phyloP scores from a whole-genome alignment of 306 rosid species.

The Alnus glutinosa region DNA sequence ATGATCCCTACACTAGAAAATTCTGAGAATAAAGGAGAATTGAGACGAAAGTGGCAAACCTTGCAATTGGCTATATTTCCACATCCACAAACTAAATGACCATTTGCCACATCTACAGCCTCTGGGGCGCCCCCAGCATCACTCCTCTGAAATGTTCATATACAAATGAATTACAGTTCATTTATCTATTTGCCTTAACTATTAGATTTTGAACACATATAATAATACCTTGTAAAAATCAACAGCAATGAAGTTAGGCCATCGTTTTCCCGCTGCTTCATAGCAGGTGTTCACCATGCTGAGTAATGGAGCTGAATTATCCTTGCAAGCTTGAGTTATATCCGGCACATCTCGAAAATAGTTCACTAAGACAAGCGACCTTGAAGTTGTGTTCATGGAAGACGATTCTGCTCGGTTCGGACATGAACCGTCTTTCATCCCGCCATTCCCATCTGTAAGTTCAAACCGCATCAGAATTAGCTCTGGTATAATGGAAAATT shows the following conservation, averaged over 20 bases:
- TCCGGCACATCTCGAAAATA: slow-evolving; percentile 52
- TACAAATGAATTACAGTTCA: neutral
- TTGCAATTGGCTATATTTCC: slow-evolving; percentile 59
- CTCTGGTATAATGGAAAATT: neutral
- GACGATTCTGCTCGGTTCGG: slow-evolving; percentile 67
- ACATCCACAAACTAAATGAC: slow-evolving; percentile 69
- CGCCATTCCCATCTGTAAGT: slow-evolving; percentile 63
- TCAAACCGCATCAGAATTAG: neutral
- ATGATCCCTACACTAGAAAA: neutral
- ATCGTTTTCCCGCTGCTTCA: slow-evolving; percentile 60
- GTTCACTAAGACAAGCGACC: slow-evolving; percentile 69
- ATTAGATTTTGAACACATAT: neutral
- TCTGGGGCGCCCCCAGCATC: slow-evolving; percentile 76
- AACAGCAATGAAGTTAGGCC: slow-evolving; percentile 87
- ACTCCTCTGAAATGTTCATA: slow-evolving; percentile 57
- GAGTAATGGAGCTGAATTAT: slow-evolving; percentile 70
- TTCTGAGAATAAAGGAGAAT: neutral
- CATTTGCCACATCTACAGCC: slow-evolving; percentile 64
- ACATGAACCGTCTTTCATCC: slow-evolving; percentile 71
- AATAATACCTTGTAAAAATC: slow-evolving; percentile 71
- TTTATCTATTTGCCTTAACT: neutral
- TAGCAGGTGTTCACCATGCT: slow-evolving; percentile 66
- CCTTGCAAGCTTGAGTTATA: slow-evolving; percentile 54
- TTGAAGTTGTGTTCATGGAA: slow-evolving; percentile 52
- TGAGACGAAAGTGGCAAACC: slow-evolving; percentile 38